Evolutionary conservation across 306 rosid species (phyloP), one percentile per base, ranked within the genome.

Genomic region (Castanea mollissima): DNA sequence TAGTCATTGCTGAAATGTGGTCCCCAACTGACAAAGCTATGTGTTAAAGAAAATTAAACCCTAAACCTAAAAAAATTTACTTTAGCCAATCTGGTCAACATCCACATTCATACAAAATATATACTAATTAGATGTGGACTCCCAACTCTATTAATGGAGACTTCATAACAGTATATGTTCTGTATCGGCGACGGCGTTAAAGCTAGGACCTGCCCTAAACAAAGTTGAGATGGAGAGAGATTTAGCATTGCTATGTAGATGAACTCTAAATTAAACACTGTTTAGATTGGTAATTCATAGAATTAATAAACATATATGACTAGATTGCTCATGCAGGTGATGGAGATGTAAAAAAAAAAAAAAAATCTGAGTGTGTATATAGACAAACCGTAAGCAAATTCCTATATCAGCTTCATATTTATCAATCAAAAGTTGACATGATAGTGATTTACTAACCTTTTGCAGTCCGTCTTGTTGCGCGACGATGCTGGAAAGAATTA

Each of bases 1-100:
- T 44, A 38, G 71, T 74, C 75, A 49, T 49, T 13, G 70, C 74
- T 49, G n/a, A 70, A 46, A 34, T 29, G 78, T 76, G 85, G 85
- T 76, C 85, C 74, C 55, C 75, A 55, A 34, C 44, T 19, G 55
- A 51, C 65, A 59, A 62, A 75, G 3, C 16, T 13, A 4, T 63
- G 38, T 41, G 69, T 63, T 25, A 60, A 60, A 59, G 27, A 59
- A 11, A 23, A 59, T 57, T 57, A 27, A 62, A 63, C 69, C 44
- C 70, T 64, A 31, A 38, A 64, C 41, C 41, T 64, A 29, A 38
- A 21, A 18, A 15, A 4, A 16, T 2, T 18, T 63, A 49, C 16
- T 29, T 29, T 12, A 63, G 6, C n/a, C 69, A 49, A 49, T 74
- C 52, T 68, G 34, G 41, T 55, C 71, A 80, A 74, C 79, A 55